Conservation (phyloP, 1,284 basidiomycete genomes). For the Thecaphora frezii region DNA sequence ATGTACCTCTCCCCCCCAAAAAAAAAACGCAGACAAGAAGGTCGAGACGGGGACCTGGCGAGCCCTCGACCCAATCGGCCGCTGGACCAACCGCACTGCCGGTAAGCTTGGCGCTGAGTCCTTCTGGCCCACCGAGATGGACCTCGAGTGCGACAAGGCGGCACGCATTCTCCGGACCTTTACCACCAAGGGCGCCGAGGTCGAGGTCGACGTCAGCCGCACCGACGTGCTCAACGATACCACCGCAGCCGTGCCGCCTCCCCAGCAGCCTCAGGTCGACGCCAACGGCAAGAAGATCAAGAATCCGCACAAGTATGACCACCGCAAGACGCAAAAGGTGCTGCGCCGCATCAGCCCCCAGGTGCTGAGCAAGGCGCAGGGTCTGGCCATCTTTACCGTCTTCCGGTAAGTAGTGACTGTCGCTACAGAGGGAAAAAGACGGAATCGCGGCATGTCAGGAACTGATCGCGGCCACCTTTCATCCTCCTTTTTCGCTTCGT, state of each 20-base stretch:
- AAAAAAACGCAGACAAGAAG: conserved; percentile 40
- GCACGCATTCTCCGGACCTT: conserved; percentile 53
- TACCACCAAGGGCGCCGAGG: conserved; percentile 36
- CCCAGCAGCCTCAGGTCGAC: conserved; percentile 14
- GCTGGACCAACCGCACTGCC: conserved; percentile 36
- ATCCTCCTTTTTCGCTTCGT: neutral
- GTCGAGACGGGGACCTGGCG: conserved; percentile 46
- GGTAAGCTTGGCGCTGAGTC: conserved; percentile 48
- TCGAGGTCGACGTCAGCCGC: conserved; percentile 31
- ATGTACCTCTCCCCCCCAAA: neutral
- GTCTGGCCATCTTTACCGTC: conserved; percentile 57
- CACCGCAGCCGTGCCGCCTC: conserved; percentile 15
- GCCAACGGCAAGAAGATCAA: conserved; percentile 33
- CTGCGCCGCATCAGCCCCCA: conserved; percentile 55
- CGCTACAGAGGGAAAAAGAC: no score
- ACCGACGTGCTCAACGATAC: conserved; percentile 23
- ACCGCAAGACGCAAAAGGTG: conserved; percentile 54
- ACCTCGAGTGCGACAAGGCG: conserved; percentile 50
- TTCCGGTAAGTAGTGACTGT: conserved; percentile 26
- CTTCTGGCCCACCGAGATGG: conserved; percentile 52
- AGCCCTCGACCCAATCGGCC: conserved; percentile 37
- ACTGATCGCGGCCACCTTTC: neutral
- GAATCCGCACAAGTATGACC: conserved; percentile 43
- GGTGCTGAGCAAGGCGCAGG: conserved; percentile 38
- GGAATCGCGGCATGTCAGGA: no score